Conservation (phyloP, 371 early-diverging fungal genomes). For the Mucor irregularis region DNA sequence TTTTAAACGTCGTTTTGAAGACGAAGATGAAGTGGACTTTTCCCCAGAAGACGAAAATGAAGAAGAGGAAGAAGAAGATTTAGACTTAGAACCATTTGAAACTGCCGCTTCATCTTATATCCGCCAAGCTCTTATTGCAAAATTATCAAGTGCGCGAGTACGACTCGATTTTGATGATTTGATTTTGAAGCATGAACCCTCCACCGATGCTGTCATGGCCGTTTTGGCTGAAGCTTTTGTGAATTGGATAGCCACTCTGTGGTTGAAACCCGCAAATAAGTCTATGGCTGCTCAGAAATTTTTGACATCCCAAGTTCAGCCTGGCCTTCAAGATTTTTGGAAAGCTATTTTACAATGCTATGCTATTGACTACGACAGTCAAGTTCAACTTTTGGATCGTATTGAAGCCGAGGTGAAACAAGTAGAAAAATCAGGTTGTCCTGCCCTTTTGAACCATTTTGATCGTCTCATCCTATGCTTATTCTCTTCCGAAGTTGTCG, state of each 20-base stretch:
- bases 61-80: constrained; percentile 27
- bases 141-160: constrained; percentile 55
- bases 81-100: constrained; percentile 37
- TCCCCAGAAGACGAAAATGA: constrained; percentile 5
- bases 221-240: constrained; percentile 45
- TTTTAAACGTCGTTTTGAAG: constrained; percentile 5
- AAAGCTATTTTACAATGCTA: constrained; percentile 39
- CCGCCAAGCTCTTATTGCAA: constrained; percentile 55
- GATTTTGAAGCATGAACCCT: constrained; percentile 58
- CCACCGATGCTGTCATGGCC: constrained; percentile 33
- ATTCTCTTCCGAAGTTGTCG: constrained; percentile 44
- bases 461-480: constrained; percentile 41
- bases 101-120: constrained; percentile 51
- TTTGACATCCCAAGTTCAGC: constrained; percentile 25
- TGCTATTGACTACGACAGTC: constrained; percentile 29
- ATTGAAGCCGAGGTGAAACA: constrained; percentile 21
- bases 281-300: constrained; percentile 8
- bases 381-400: constrained; percentile 29
- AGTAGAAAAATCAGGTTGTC: background rate
- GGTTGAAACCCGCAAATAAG: background rate
- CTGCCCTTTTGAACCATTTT: constrained; percentile 27
- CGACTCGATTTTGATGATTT: constrained; percentile 60
- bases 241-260: constrained; percentile 30
- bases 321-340: constrained; percentile 42
- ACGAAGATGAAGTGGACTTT: background rate